Conservation (phyloP, 164 flowering plant species). For the Liriodendron chinense region DNA sequence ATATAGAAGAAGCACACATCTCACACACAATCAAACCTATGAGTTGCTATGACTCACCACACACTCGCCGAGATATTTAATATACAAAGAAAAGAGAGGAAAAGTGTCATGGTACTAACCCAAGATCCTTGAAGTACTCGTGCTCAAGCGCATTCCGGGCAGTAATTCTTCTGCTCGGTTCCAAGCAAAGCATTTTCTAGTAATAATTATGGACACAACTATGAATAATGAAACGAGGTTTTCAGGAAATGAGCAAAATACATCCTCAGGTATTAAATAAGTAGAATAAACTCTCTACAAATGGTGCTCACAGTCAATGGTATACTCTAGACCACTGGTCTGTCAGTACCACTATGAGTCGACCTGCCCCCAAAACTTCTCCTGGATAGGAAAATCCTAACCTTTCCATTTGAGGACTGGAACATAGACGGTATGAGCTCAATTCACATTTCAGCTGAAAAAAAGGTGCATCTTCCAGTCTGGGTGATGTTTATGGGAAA, state of each 20-base stretch:
- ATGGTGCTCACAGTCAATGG: neutral
- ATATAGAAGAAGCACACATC: conserved; percentile 6
- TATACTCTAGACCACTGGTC: neutral
- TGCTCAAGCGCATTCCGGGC: conserved; percentile 91
- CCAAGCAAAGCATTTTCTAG: conserved; percentile 93
- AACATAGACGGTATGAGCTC: too few species aligned
- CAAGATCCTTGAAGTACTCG: conserved; percentile 84
- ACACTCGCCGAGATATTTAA: conserved; percentile 9
- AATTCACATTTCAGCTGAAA: too few species aligned
- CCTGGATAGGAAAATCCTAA: neutral
- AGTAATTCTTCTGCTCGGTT: conserved; percentile 84
- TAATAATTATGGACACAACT: neutral
- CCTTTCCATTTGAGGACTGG: neutral
- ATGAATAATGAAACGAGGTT: neutral
- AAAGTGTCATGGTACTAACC: conserved; percentile 46
- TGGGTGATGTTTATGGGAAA: neutral
- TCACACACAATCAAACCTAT: conserved; percentile 15
- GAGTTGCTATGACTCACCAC: neutral
- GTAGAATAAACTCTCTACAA: neutral
- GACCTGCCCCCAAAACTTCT: neutral
- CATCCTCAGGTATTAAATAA: neutral
- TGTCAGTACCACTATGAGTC: neutral
- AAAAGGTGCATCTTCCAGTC: neutral
- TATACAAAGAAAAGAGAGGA: conserved; percentile 5
- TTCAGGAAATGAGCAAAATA: neutral